A percentile compares a stretch with the other conserved stretches of the same genome.
phyloP scores from a whole-genome alignment of 306 rosid genomes.

The Rosa chinensis region DNA sequence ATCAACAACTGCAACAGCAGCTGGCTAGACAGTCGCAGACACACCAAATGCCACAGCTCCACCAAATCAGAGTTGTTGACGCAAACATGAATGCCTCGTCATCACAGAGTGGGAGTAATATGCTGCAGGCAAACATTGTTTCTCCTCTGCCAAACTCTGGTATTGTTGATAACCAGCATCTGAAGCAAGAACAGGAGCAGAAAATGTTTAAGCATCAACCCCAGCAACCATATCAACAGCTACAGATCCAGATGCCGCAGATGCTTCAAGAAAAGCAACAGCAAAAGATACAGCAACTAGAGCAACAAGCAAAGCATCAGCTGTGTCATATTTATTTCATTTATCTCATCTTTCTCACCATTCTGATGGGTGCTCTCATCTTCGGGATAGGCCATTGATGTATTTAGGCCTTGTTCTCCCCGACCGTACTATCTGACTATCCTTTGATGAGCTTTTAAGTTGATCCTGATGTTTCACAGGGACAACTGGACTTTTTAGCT shows the following conservation, averaged over 20 bases:
- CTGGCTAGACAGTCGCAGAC: constrained; percentile 42
- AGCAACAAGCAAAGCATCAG: constrained; percentile 66
- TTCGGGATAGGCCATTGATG: background rate
- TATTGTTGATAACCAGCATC: constrained; percentile 64
- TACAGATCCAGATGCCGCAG: constrained; percentile 28
- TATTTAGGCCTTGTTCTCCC: background rate
- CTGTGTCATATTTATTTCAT: constrained; percentile 13
- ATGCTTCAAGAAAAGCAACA: constrained; percentile 43
- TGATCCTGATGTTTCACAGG: too few species aligned
- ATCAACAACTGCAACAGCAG: constrained; percentile 50
- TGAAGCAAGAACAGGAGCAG: constrained; percentile 32
- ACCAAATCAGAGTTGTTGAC: constrained; percentile 72
- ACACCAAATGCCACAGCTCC: constrained; percentile 45
- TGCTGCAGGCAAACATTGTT: constrained; percentile 21
- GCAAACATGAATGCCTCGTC: constrained; percentile 53
- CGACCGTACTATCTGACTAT: background rate
- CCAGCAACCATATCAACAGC: constrained; percentile 51
- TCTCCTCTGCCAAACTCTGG: constrained; percentile 47
- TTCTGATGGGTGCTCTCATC: background rate
- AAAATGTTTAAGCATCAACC: constrained; percentile 16
- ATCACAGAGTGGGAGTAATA: constrained; percentile 43
- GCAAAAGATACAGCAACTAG: constrained; percentile 19
- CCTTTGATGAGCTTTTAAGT: too few species aligned
- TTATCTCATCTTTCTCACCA: background rate
- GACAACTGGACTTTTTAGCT: background rate